These are phyloP conservation scores for Didymella segeticola DNA, from an alignment of 2,329 filamentous ascomycete species.

Conservation along the genomic window DNA sequence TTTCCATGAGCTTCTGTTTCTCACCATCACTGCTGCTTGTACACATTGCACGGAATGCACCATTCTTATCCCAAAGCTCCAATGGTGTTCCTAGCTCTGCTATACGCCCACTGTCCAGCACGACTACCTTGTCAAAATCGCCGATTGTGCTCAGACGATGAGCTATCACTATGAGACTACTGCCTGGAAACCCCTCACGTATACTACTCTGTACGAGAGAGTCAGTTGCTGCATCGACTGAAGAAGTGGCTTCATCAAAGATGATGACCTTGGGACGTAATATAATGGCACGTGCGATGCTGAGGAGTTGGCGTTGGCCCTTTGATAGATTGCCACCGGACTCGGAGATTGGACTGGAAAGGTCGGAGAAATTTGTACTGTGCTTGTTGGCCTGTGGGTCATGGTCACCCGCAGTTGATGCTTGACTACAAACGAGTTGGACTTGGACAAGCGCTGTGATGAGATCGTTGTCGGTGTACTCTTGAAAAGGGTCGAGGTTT, in stretches of 20 bases:
- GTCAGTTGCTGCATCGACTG: slow-evolving; percentile 53
- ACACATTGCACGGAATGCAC: neutral
- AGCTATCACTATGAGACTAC: slow-evolving; percentile 11
- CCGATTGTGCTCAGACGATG: slow-evolving; percentile 3
- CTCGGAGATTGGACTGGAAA: neutral
- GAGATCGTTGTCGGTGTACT: slow-evolving; percentile 45
- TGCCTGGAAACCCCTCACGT: slow-evolving; percentile 7
- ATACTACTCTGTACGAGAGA: slow-evolving; percentile 11
- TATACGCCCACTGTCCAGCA: neutral
- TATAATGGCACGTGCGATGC: slow-evolving; percentile 61
- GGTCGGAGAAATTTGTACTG: neutral
- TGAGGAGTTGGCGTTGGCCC: slow-evolving; percentile 71
- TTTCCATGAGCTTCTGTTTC: neutral
- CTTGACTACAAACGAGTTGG: slow-evolving; percentile 35
- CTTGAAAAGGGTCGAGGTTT: slow-evolving; percentile 54
- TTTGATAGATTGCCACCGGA: slow-evolving; percentile 81
- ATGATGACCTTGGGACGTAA: slow-evolving; percentile 61
- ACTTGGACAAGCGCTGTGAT: slow-evolving; percentile 52
- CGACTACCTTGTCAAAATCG: slow-evolving; percentile 6
- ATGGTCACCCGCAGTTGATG: neutral
- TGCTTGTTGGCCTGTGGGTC: neutral
- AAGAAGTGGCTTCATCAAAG: slow-evolving; percentile 65
- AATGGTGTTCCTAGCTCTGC: neutral
- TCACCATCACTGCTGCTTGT: neutral
- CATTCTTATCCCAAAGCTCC: neutral